Conservation (phyloP, 2,329 filamentous ascomycete genomes). For the Cordyceps fumosorosea region DNA sequence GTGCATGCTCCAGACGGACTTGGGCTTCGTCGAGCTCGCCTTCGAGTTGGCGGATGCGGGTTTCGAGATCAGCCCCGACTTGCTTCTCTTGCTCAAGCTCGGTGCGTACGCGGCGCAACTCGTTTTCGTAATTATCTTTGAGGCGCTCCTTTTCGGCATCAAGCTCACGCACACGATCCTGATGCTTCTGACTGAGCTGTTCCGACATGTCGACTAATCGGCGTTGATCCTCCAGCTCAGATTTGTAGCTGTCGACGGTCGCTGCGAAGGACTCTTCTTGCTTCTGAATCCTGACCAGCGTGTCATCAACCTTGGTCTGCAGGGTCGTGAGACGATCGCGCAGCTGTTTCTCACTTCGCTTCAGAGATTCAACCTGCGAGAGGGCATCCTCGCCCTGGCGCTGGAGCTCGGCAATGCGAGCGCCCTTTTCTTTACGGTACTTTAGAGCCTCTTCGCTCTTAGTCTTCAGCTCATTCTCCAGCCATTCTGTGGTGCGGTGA, state of each 20-base stretch:
- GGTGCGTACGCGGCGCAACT: constrained; percentile 47
- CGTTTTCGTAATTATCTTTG: constrained; percentile 59
- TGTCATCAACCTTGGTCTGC: constrained; percentile 80
- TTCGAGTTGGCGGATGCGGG: constrained; percentile 44
- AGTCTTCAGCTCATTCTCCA: constrained; percentile 84
- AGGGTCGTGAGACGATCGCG: constrained; percentile 77
- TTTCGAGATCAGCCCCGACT: constrained; percentile 39
- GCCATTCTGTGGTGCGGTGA: constrained; percentile 88
- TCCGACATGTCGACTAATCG: constrained; percentile 78
- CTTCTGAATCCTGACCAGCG: constrained; percentile 73
- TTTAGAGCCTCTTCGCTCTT: constrained; percentile 83
- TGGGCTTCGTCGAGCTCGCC: constrained; percentile 48
- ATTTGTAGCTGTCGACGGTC: constrained; percentile 78
- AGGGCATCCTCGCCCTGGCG: constrained; percentile 80
- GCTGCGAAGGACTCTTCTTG: constrained; percentile 76
- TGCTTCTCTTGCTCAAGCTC: constrained; percentile 51
- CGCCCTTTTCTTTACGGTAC: constrained; percentile 89
- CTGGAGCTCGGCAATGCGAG: constrained; percentile 81
- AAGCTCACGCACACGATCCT: constrained; percentile 63
- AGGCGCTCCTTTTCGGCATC: constrained; percentile 54
- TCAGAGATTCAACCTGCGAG: constrained; percentile 68
- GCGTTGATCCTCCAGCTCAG: constrained; percentile 75
- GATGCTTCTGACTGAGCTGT: constrained; percentile 66
- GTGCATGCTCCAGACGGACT: constrained; percentile 38
- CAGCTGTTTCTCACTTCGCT: constrained; percentile 72